A percentile compares a stretch with the other conserved stretches of the same genome.
These are phyloP conservation scores for Jaltomata sinuosa DNA, from an alignment of 257 asterid genomes.

Conservation along the genomic window DNA sequence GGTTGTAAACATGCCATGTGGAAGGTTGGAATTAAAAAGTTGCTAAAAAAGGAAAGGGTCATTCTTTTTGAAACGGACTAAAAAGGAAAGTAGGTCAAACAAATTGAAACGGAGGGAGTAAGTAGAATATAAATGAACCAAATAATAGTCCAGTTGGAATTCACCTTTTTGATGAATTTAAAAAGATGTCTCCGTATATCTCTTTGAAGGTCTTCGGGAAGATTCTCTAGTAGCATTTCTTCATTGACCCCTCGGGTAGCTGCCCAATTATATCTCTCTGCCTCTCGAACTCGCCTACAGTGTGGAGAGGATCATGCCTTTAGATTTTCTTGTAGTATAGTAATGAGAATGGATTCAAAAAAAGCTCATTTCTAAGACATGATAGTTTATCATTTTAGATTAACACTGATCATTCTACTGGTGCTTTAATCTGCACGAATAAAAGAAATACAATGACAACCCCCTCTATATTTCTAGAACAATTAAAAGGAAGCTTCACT, in stretches of 20 bases:
- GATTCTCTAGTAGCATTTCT: constrained; percentile 71
- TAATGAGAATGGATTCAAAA: not conserved
- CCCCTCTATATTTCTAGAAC: not conserved
- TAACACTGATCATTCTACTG: not conserved
- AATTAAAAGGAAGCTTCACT: not conserved
- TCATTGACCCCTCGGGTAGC: constrained; percentile 93
- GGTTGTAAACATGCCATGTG: too few species aligned
- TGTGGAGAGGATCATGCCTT: not conserved
- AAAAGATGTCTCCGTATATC: constrained; percentile 86
- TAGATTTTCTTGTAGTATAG: not conserved
- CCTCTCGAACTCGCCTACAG: constrained; percentile 64
- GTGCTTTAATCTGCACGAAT: not conserved
- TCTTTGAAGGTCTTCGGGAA: constrained; percentile 92
- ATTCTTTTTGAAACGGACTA: too few species aligned
- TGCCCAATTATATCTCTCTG: constrained; percentile 88
- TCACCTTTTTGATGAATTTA: constrained; percentile 65
- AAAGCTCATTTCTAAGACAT: not conserved
- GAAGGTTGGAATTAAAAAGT: too few species aligned
- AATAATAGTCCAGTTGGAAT: constrained; percentile 7
- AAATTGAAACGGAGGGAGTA: too few species aligned
- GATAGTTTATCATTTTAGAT: not conserved
- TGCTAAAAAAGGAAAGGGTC: too few species aligned
- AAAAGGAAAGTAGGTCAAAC: too few species aligned
- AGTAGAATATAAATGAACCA: not conserved
- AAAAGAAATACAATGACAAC: not conserved